Percentiles rank a stretch among this genome's conserved stretches.
Evolutionary conservation across 2,329 filamentous ascomycete species (phyloP).

Genomic region (Penicillium hesseltinei): DNA sequence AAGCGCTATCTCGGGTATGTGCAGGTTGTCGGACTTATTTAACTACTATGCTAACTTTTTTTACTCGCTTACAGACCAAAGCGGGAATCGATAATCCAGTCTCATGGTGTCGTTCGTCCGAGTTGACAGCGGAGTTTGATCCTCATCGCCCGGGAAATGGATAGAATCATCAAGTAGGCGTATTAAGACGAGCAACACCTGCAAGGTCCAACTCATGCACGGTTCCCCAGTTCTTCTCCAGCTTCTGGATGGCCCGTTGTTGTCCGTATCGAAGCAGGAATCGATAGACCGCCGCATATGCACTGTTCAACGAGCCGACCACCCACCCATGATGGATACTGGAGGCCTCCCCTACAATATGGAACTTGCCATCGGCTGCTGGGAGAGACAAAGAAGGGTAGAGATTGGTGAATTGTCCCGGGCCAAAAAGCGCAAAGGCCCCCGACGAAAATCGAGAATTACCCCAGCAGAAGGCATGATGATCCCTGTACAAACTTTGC

Average conservation of each 20-base stretch:
- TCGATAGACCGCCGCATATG: not conserved
- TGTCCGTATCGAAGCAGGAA: not conserved
- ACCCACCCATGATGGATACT: constrained; percentile 23
- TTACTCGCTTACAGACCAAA: no score
- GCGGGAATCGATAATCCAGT: no score
- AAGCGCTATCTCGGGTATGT: no score
- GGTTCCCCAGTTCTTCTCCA: not conserved
- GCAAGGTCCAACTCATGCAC: not conserved
- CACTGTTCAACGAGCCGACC: constrained; percentile 18
- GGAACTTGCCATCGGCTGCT: constrained; percentile 6
- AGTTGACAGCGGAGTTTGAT: not conserved
- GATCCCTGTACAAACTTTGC: not conserved
- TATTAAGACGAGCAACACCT: not conserved
- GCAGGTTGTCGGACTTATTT: no score
- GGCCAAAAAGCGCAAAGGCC: no score
- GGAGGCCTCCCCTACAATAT: constrained; percentile 16
- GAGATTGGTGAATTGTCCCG: not conserved
- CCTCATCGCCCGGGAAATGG: not conserved
- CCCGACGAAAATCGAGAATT: not conserved
- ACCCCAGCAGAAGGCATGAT: not conserved
- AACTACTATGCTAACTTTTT: no score
- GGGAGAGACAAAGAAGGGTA: not conserved
- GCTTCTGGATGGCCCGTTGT: not conserved
- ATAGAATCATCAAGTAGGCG: not conserved
- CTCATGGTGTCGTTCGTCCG: not conserved